These are phyloP conservation scores for Mucor lusitanicus DNA, from an alignment of 371 early-diverging fungal species.

Conservation along the genomic window DNA sequence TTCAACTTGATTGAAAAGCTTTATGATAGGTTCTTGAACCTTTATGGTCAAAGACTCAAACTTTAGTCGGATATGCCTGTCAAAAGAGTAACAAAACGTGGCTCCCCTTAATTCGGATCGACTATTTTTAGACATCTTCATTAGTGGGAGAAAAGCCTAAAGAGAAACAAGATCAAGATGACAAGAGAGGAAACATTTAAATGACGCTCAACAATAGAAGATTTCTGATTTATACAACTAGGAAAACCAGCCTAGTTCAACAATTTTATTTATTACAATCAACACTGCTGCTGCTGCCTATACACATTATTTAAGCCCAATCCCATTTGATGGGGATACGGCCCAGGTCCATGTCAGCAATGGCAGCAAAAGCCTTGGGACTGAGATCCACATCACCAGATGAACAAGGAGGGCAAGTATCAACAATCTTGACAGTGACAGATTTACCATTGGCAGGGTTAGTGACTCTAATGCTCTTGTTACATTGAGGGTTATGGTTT, in stretches of 20 bases:
- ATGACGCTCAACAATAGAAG: not conserved
- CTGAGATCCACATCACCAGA: slow-evolving; percentile 35
- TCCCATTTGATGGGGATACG: slow-evolving; percentile 46
- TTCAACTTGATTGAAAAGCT: too few relatives aligned
- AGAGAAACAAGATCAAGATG: not conserved
- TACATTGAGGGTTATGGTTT: slow-evolving; percentile 34
- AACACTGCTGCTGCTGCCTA: too few relatives aligned
- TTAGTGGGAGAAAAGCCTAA: not conserved
- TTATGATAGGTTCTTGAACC: too few relatives aligned
- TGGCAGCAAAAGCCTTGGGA: slow-evolving; percentile 44
- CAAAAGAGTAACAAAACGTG: not conserved
- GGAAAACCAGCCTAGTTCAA: slow-evolving; percentile 2
- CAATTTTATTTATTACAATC: not conserved
- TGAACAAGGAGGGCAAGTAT: slow-evolving; percentile 27
- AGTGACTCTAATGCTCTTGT: slow-evolving; percentile 17
- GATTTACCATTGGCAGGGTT: slow-evolving; percentile 33
- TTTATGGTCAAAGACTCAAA: too few relatives aligned
- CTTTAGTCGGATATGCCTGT: not conserved
- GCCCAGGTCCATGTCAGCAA: slow-evolving; percentile 35
- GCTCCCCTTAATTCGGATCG: not conserved
- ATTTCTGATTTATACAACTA: not conserved
- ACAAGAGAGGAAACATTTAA: not conserved
- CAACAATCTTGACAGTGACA: slow-evolving; percentile 34
- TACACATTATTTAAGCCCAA: not conserved
- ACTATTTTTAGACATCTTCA: not conserved